Evolutionary conservation across 441 rosid genomes (phyloP).

Genomic region (Dalechampia spathulata): DNA sequence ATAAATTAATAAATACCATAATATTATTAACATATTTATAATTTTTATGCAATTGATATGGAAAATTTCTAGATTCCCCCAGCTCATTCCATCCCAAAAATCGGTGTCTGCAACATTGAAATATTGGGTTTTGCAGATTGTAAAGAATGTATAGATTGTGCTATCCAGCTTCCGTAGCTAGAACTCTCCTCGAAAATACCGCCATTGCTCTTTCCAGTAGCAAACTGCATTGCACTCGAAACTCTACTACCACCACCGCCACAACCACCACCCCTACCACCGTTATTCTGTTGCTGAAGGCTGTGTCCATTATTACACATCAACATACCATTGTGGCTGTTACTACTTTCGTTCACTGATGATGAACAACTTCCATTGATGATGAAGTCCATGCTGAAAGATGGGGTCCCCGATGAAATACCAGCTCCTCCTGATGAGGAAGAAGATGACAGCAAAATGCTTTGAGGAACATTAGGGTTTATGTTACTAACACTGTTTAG

Average conservation of each 20-base stretch:
- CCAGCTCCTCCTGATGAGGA: too few relatives aligned
- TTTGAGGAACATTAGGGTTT: neutral
- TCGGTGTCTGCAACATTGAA: constrained; percentile 73
- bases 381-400: constrained; percentile 25
- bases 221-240: constrained; percentile 38
- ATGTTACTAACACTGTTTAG: constrained; percentile 14
- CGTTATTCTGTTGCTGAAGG: constrained; percentile 26
- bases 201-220: constrained; percentile 22
- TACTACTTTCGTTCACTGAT: constrained; percentile 12
- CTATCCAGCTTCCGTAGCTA: constrained; percentile 40
- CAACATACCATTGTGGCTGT: constrained; percentile 22
- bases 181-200: constrained; percentile 34
- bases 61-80: constrained; percentile 26
- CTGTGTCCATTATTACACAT: constrained; percentile 23
- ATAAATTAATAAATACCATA: too few relatives aligned
- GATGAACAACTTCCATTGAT: too few relatives aligned
- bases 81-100: constrained; percentile 83
- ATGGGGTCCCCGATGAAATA: constrained; percentile 8
- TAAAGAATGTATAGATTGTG: constrained; percentile 39
- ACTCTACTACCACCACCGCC: constrained; percentile 4
- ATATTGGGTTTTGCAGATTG: constrained; percentile 58
- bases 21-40: too few relatives aligned
- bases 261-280: neutral
- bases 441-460: constrained; percentile 14
- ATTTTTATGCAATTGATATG: too few relatives aligned